phyloP scores from a whole-genome alignment of 2,329 filamentous ascomycete species.

The Karstenula rhodostoma region DNA sequence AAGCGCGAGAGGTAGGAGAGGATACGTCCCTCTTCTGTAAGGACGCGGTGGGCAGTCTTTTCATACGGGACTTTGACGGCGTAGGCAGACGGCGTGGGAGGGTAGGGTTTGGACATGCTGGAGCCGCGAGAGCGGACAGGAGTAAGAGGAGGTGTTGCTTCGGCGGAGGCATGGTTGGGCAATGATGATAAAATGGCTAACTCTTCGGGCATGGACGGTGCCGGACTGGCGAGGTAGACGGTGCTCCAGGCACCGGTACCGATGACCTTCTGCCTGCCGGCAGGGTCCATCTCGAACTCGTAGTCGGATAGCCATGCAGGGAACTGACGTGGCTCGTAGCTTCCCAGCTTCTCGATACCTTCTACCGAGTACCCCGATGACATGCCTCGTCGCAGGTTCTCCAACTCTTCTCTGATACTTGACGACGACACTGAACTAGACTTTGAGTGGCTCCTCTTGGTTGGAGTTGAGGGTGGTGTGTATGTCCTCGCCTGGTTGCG shows the following conservation, averaged over 20 bases:
- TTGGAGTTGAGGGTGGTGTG: slow-evolving; percentile 43
- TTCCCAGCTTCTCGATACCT: slow-evolving; percentile 28
- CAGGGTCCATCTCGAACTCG: slow-evolving; percentile 29
- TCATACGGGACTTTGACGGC: slow-evolving; percentile 47
- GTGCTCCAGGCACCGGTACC: slow-evolving; percentile 48
- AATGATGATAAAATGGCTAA: background rate
- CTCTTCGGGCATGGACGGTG: slow-evolving; percentile 20
- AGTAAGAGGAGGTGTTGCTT: slow-evolving; percentile 38
- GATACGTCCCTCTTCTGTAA: slow-evolving; percentile 42
- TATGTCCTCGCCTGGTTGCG: slow-evolving; percentile 5
- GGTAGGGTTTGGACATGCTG: slow-evolving; percentile 18
- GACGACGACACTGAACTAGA: slow-evolving; percentile 26
- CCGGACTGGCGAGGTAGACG: slow-evolving; percentile 45
- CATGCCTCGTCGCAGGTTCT: slow-evolving; percentile 29
- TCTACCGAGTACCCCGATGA: slow-evolving; percentile 32
- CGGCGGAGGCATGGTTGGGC: slow-evolving; percentile 17
- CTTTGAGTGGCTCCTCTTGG: slow-evolving; percentile 29
- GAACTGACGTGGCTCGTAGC: slow-evolving; percentile 34
- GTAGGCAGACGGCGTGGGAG: slow-evolving; percentile 31
- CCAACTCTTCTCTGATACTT: slow-evolving; percentile 28
- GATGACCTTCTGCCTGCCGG: slow-evolving; percentile 38
- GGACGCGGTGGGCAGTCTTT: slow-evolving; percentile 39
- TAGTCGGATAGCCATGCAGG: slow-evolving; percentile 38
- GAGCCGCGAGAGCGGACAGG: slow-evolving; percentile 33
- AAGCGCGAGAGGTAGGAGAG: slow-evolving; percentile 44